Evolutionary conservation across 2,329 filamentous ascomycete genomes (phyloP), one percentile per base, ranked within the genome.

Genomic region (Botrytis fragariae): DNA sequence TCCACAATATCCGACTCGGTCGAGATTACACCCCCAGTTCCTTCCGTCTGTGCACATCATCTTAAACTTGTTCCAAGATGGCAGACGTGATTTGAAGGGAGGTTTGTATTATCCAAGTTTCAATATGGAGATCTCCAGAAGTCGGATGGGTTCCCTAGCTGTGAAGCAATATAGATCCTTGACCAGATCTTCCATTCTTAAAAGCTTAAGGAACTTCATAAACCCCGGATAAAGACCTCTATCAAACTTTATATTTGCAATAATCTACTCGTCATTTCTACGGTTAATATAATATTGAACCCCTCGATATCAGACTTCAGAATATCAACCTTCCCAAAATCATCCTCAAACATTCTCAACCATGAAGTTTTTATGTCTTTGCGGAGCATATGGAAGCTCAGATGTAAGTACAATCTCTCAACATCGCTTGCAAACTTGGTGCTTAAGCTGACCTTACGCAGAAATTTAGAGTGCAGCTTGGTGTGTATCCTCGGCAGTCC

Each of bases 351-450:
- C 7, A 62, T 63, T n/a, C 25, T 16, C 42, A 65, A 75, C 3
- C 29, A 89, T 89, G 87, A 87, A 83, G 77, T 86, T 89, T 70
- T 80, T 89, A 45, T 89, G 87, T 78, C 83, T 89, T 14, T 87
- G 87, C 48, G 87, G 87, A 75, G 86, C 87, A 35, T 89, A 86
- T 78, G 87, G 87, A 71, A 89, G 86, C 81, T 85, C 87, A 69
- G 84, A 85, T 76, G 86, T 87, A 80, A 82, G 85, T 81, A 35
- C 29, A 16, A 20, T 20, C 61, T 54, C 37, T 42, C 72, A 25
- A 69, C 74, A 72, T 69, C 73, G 73, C 71, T 62, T 67, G 69
- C 45, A 71, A 71, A 73, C 37, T 67, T 57, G 73, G 42, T 65
- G 39, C n/a, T 18, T 14, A 64, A 39, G 74, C 74, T 76, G 69